phyloP scores from a whole-genome alignment of 2,329 filamentous ascomycete genomes.

The Coniochaeta hoffmannii region DNA sequence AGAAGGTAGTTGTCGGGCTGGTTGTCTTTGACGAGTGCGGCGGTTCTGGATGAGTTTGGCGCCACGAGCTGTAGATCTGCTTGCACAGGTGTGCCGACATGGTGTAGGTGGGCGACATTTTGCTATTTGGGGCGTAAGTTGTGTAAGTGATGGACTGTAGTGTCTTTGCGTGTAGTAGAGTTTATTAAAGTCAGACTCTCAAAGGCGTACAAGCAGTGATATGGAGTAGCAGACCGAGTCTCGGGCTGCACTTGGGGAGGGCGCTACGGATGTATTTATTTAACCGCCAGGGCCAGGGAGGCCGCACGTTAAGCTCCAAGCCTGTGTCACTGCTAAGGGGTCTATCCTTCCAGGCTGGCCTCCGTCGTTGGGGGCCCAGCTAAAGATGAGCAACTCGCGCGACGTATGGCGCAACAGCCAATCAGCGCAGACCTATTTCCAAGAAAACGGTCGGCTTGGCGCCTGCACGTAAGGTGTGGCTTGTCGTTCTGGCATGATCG shows the following conservation, averaged over 20 bases:
- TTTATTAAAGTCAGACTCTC: no score
- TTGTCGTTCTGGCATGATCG: constrained; percentile 20
- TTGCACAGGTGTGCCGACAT: constrained; percentile 56
- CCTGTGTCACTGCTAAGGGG: neutral
- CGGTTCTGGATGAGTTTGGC: constrained; percentile 32
- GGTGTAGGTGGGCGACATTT: constrained; percentile 52
- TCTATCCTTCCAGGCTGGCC: neutral
- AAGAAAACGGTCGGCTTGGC: constrained; percentile 9
- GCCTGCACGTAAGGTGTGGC: constrained; percentile 11
- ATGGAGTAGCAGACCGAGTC: neutral
- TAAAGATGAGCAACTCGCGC: constrained; percentile 1
- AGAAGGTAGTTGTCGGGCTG: constrained; percentile 17
- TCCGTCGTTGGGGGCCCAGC: neutral
- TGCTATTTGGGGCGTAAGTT: constrained; percentile 9
- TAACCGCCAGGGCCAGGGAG: neutral
- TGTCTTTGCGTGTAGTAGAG: no score
- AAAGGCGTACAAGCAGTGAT: constrained; percentile 3
- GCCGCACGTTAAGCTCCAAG: neutral
- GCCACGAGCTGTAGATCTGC: constrained; percentile 53
- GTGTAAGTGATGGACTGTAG: neutral
- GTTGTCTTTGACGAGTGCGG: constrained; percentile 17
- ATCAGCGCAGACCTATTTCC: constrained; percentile 13
- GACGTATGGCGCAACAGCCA: constrained; percentile 9
- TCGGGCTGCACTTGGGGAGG: neutral
- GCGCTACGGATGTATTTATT: neutral